These are phyloP conservation scores for Vanderwaltozyma tropicalis DNA, from an alignment of 805 yeast genomes.

Conservation along the genomic window DNA sequence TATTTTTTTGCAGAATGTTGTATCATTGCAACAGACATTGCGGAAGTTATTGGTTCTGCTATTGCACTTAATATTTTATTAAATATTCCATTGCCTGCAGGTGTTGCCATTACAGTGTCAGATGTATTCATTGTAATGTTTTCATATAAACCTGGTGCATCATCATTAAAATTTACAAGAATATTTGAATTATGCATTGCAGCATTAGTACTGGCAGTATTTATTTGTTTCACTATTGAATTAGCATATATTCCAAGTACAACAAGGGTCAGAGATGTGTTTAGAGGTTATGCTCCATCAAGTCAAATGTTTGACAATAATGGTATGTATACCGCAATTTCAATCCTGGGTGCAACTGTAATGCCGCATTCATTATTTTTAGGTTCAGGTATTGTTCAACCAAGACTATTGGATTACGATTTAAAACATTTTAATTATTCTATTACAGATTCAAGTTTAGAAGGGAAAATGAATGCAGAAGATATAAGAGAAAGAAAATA, in stretches of 20 bases:
- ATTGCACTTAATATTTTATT: constrained; percentile 71
- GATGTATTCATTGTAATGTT: constrained; percentile 74
- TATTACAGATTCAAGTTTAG: constrained; percentile 12
- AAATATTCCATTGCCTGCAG: constrained; percentile 62
- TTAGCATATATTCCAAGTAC: constrained; percentile 42
- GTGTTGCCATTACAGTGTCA: constrained; percentile 66
- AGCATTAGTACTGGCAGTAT: constrained; percentile 59
- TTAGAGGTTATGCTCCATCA: constrained; percentile 62
- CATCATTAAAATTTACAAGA: constrained; percentile 61
- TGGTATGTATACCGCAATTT: constrained; percentile 66
- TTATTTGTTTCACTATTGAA: constrained; percentile 68
- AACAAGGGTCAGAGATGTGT: constrained; percentile 39
- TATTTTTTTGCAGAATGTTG: constrained; percentile 82
- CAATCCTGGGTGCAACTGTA: constrained; percentile 85
- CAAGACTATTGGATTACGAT: constrained; percentile 70
- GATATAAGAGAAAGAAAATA: constrained; percentile 31
- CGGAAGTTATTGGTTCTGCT: constrained; percentile 92
- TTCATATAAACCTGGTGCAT: constrained; percentile 69
- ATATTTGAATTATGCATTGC: constrained; percentile 71
- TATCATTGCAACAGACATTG: constrained; percentile 84
- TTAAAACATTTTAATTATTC: constrained; percentile 41
- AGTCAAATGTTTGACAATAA: constrained; percentile 39
- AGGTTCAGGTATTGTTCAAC: constrained; percentile 82
- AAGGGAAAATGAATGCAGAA: constrained; percentile 11
- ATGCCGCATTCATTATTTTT: constrained; percentile 86